Conservation (phyloP, 495 filamentous ascomycete species). For the Penicillium waksmanii region DNA sequence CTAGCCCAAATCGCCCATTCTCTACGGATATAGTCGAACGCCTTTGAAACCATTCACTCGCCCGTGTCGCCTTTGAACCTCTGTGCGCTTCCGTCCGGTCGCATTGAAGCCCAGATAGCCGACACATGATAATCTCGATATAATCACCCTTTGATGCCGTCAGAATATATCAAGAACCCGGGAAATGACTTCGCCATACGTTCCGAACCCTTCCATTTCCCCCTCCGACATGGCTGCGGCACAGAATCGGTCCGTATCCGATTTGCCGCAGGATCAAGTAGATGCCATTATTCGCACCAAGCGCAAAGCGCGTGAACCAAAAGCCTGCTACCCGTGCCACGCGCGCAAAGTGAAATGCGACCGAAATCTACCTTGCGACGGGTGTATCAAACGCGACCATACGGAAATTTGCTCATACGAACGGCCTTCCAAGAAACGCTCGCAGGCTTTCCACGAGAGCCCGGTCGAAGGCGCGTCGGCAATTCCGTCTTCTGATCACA, state of each 20-base stretch:
- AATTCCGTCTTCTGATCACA: conserved; percentile 22
- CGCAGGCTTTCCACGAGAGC: conserved; percentile 38
- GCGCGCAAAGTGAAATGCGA: conserved; percentile 78
- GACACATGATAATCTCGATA: conserved; percentile 13
- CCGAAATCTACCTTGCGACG: conserved; percentile 72
- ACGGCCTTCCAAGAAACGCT: conserved; percentile 62
- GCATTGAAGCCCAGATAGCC: conserved; percentile 12
- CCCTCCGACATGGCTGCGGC: conserved; percentile 35
- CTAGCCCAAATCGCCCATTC: not conserved
- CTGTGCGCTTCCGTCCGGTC: conserved; percentile 6
- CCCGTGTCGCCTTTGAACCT: not conserved
- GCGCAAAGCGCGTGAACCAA: conserved; percentile 51
- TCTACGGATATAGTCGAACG: not conserved
- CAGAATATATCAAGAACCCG: not conserved
- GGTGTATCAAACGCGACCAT: conserved; percentile 74
- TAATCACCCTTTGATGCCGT: not conserved
- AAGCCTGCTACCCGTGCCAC: conserved; percentile 73
- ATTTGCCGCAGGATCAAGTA: conserved; percentile 50
- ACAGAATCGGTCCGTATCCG: conserved; percentile 38
- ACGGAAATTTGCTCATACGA: conserved; percentile 74
- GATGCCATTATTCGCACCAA: conserved; percentile 56
- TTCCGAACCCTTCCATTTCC: conserved; percentile 41
- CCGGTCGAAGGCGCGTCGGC: conserved; percentile 23
- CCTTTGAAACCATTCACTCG: not conserved
- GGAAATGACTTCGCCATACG: conserved; percentile 46